These are phyloP conservation scores for Rhododendron mucronatum DNA, from an alignment of 148 eudicot species.

Conservation along the genomic window DNA sequence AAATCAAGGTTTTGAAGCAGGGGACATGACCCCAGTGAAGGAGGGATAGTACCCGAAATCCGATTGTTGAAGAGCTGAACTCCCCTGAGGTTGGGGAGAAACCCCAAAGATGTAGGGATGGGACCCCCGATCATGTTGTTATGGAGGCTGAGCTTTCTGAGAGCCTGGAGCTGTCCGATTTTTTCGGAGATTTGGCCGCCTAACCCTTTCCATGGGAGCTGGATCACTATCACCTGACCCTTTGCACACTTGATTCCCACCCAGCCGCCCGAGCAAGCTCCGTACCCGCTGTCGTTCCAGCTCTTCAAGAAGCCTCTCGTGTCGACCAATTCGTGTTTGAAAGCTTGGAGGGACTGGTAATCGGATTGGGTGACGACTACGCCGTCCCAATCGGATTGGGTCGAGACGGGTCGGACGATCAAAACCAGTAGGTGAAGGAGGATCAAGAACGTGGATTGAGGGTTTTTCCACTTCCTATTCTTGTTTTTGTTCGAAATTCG, in stretches of 20 bases:
- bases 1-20: slow-evolving; percentile 68
- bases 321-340: slow-evolving; percentile 55
- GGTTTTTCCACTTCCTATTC: slow-evolving; percentile 37
- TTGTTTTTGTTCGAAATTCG: slow-evolving; percentile 23
- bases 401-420: slow-evolving; percentile 17
- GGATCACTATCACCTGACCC: slow-evolving; percentile 83
- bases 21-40: slow-evolving; percentile 51
- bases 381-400: slow-evolving; percentile 58
- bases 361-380: slow-evolving; percentile 61
- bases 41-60: slow-evolving; percentile 66
- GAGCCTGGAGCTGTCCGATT: slow-evolving; percentile 64
- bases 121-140: slow-evolving; percentile 60
- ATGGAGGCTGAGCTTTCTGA: slow-evolving; percentile 81
- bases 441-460: slow-evolving; percentile 3
- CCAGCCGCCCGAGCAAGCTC: slow-evolving; percentile 83
- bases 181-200: slow-evolving; percentile 57
- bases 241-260: slow-evolving; percentile 77
- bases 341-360: slow-evolving; percentile 72
- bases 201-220: slow-evolving; percentile 75
- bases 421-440: slow-evolving; percentile 20
- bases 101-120: slow-evolving; percentile 59
- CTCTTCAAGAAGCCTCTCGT: slow-evolving; percentile 58
- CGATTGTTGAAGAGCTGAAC: slow-evolving; percentile 67
- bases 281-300: slow-evolving; percentile 71
- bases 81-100: slow-evolving; percentile 71